Percentiles rank a stretch among this genome's conserved stretches.
Conservation (phyloP, 2,329 filamentous ascomycete species). For the Aspergillus sp. region DNA sequence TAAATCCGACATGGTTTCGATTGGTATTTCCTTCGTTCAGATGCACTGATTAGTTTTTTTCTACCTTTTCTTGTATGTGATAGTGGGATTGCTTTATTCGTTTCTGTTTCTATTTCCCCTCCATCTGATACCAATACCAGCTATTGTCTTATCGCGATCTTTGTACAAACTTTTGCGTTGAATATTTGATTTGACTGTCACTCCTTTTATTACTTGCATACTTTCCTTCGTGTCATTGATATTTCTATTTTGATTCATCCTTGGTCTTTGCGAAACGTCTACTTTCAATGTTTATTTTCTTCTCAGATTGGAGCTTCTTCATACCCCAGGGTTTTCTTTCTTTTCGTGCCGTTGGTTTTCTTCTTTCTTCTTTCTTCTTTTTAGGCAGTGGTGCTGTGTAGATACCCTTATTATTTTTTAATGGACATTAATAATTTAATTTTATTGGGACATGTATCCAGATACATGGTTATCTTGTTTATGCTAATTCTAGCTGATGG, state of each 20-base stretch:
- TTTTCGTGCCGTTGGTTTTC: neutral
- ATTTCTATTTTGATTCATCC: no score
- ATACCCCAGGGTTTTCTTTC: slow-evolving; percentile 1
- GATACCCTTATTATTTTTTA: neutral
- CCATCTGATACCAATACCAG: slow-evolving; percentile 6
- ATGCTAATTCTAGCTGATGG: neutral
- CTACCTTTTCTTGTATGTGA: neutral
- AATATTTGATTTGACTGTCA: neutral
- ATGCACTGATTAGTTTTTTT: neutral
- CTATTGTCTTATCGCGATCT: slow-evolving; percentile 5
- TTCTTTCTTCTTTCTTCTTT: neutral
- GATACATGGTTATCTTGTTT: neutral
- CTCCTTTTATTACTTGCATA: slow-evolving; percentile 4
- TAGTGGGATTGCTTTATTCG: neutral
- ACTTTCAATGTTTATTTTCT: no score
- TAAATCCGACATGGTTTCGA: slow-evolving; percentile 20
- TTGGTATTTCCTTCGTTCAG: neutral
- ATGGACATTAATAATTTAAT: neutral
- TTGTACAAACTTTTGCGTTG: slow-evolving; percentile 14
- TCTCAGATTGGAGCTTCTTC: no score
- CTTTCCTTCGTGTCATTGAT: no score
- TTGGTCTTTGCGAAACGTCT: no score
- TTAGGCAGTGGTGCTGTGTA: neutral
- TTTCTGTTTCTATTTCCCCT: neutral
- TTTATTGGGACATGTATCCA: neutral